phyloP scores from a whole-genome alignment of 768 basidiomycete genomes.

The Agaricus blazei region DNA sequence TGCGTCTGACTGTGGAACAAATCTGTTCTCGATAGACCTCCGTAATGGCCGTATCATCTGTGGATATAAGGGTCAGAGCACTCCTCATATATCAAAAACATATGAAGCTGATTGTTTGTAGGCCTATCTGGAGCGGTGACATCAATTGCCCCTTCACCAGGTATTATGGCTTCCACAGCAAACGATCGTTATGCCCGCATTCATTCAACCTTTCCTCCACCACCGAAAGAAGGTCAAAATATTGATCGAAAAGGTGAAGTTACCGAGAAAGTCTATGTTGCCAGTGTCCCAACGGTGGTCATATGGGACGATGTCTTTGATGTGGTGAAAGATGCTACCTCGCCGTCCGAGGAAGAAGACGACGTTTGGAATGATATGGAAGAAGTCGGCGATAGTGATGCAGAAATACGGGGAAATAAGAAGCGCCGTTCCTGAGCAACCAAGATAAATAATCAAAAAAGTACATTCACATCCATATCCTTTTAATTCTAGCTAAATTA shows the following conservation, averaged over 20 bases:
- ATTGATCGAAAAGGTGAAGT: slow-evolving; percentile 56
- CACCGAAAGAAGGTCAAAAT: slow-evolving; percentile 38
- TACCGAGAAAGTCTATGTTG: slow-evolving; percentile 60
- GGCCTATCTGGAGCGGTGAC: slow-evolving; percentile 69
- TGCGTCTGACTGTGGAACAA: slow-evolving; percentile 59
- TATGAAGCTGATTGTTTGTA: slow-evolving; percentile 17
- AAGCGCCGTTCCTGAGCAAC: slow-evolving; percentile 8
- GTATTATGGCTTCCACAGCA: slow-evolving; percentile 53
- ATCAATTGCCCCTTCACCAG: slow-evolving; percentile 54
- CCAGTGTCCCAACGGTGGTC: slow-evolving; percentile 54
- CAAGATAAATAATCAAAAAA: not conserved
- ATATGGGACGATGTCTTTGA: slow-evolving; percentile 48
- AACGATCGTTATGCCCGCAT: slow-evolving; percentile 69
- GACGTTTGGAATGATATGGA: slow-evolving; percentile 70
- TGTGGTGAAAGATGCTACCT: slow-evolving; percentile 21
- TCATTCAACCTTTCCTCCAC: slow-evolving; percentile 56
- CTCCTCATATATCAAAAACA: not conserved
- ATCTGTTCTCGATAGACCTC: slow-evolving; percentile 61
- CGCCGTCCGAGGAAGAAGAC: slow-evolving; percentile 53
- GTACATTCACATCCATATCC: not conserved
- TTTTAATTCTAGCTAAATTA: not conserved
- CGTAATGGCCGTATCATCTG: slow-evolving; percentile 63
- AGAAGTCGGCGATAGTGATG: slow-evolving; percentile 29
- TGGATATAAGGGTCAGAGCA: slow-evolving; percentile 56
- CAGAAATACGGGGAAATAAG: slow-evolving; percentile 6